A percentile compares a stretch with the other conserved stretches of the same genome.
phyloP scores from a whole-genome alignment of 352 stramenopile species.

The Ophiocytium majus region DNA sequence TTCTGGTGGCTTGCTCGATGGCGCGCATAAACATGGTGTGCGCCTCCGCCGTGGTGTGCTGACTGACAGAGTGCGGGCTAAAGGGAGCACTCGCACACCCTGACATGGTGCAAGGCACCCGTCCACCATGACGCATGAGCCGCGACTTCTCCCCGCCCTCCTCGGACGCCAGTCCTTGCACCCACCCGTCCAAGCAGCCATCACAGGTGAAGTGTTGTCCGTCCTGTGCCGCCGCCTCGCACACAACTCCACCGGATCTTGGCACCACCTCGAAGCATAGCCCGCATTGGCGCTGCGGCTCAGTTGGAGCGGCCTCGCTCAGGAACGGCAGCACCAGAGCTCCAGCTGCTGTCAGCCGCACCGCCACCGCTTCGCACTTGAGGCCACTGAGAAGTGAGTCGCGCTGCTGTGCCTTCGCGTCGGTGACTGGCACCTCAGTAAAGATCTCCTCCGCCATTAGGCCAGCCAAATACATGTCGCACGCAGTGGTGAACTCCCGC shows the following conservation, averaged over 20 bases:
- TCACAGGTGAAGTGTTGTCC: conserved; percentile 4
- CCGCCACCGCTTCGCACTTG: background rate
- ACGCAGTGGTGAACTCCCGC: background rate
- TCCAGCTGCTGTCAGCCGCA: background rate
- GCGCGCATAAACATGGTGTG: background rate
- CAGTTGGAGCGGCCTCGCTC: background rate
- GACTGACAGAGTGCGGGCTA: background rate
- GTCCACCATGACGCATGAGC: background rate
- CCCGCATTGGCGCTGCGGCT: background rate
- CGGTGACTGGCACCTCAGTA: background rate
- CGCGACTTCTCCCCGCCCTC: background rate
- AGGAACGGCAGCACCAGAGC: background rate
- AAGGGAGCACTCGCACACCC: background rate
- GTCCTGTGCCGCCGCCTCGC: background rate
- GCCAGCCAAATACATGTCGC: conserved; percentile 8
- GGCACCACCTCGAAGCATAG: background rate
- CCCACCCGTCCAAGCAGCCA: background rate
- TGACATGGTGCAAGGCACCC: background rate
- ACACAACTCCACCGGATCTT: background rate
- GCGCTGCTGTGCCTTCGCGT: background rate
- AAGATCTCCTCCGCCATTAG: background rate
- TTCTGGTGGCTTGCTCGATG: background rate
- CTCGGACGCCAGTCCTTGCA: background rate
- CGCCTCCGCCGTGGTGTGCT: background rate
- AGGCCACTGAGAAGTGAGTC: background rate